Evolutionary conservation across 768 basidiomycete species (phyloP).

Genomic region (Paxillus rubicundulus): DNA sequence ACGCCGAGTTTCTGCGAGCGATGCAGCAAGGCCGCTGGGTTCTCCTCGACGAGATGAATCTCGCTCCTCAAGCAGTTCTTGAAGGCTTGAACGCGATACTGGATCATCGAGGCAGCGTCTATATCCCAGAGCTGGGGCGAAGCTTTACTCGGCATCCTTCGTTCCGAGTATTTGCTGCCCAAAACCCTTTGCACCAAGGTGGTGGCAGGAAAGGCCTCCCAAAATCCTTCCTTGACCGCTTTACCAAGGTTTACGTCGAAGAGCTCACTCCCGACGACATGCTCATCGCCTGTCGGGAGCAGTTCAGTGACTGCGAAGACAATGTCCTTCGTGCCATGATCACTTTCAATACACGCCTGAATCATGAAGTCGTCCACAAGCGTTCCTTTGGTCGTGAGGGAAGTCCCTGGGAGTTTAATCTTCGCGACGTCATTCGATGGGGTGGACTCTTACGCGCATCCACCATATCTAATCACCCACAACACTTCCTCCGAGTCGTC

Average conservation of each 20-base stretch:
- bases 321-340: constrained; percentile 72
- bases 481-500: constrained; percentile 61
- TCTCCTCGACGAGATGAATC: constrained; percentile 97
- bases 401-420: constrained; percentile 96
- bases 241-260: constrained; percentile 95
- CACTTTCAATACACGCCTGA: constrained; percentile 69
- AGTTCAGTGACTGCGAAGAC: constrained; percentile 62
- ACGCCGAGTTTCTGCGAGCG: constrained; percentile 92
- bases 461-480: constrained; percentile 44
- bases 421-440: constrained; percentile 94
- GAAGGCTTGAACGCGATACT: constrained; percentile 96
- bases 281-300: constrained; percentile 68
- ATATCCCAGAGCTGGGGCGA: constrained; percentile 90
- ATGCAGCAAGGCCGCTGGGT: constrained; percentile 98
- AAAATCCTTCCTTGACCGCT: constrained; percentile 95
- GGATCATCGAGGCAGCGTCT: constrained; percentile 94
- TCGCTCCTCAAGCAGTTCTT: constrained; percentile 93
- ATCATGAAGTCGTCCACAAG: constrained; percentile 60
- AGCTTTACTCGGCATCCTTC: constrained; percentile 85
- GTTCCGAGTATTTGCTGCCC: constrained; percentile 98
- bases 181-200: constrained; percentile 94
- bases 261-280: constrained; percentile 80
- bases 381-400: constrained; percentile 75
- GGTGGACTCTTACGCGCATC: constrained; percentile 49
- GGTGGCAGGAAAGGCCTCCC: constrained; percentile 97